Evolutionary conservation across 805 yeast species (phyloP), one percentile per base, ranked within the genome.

Genomic region (Candida cerambycidarum): DNA sequence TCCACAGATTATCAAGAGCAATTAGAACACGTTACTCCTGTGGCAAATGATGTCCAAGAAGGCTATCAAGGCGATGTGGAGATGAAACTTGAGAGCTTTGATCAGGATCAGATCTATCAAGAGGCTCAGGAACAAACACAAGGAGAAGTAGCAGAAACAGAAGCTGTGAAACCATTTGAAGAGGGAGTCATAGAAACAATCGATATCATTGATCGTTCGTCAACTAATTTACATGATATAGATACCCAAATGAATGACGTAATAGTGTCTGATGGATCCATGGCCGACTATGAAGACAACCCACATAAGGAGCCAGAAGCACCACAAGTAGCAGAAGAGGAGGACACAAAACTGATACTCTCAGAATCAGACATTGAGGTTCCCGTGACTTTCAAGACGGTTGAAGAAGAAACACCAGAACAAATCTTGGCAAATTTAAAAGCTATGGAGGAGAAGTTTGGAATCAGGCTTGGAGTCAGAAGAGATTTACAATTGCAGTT

Each of bases 391-490:
- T 64, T 64, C 51, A 57, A 42, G 43, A 57, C 68, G 1, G 46
- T 64, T 5, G 38, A 51, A 32, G 51, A 48, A 15, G 67, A 63
- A 46, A 49, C 50, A 11, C 64, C 65, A 10, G 55, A 58, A 38
- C 51, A 34, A 0, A 51, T 52, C 3, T 44, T 63, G 14, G 32
- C 41, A 12, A 49, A 56, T 25, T 52, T 62, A 19, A 50, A 45
- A 39, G 58, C 53, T 23, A 54, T 56, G 1, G 67, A 61, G 38
- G 35, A 40, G 9, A 62, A 54, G 38, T 63, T 47, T 39, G 48
- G 60, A 23, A 47, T 63, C 10, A 51, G 52, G 25, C 46, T 63
- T 18, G 48, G 45, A n/a, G 52, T 53, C 1, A 55, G 56, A 24
- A 45, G 47, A 12, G 53, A 50, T 3, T 42, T 60, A 21, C 61